Percentiles rank a stretch among this genome's conserved stretches.
Conservation (phyloP, 108 stramenopile genomes). For the Cyclotella cryptica region DNA sequence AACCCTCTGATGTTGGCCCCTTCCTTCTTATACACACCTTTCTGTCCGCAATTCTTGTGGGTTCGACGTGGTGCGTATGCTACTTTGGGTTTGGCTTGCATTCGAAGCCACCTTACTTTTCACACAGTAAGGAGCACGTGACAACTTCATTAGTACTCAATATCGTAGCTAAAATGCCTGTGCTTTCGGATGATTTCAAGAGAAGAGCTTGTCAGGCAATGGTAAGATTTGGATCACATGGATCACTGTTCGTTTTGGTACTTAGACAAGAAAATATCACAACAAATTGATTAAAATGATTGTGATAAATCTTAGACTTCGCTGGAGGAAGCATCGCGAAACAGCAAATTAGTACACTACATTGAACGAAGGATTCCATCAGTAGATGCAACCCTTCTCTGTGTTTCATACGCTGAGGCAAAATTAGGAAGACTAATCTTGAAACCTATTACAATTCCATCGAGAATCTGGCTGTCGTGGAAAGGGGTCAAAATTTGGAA, state of each 20-base stretch:
- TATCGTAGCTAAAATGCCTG: conserved; percentile 18
- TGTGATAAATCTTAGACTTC: conserved; percentile 2
- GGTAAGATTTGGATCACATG: no score
- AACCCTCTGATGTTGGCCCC: conserved; percentile 32
- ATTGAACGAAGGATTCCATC: conserved; percentile 43
- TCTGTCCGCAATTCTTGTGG: conserved; percentile 38
- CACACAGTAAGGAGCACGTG: conserved; percentile 21
- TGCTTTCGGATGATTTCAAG: conserved; percentile 39
- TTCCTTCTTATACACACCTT: conserved; percentile 18
- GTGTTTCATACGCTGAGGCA: conserved; percentile 52
- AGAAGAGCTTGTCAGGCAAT: conserved; percentile 16
- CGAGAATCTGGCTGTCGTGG: conserved; percentile 54
- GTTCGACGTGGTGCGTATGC: conserved; percentile 45
- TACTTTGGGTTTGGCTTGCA: conserved; percentile 19
- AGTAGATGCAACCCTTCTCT: conserved; percentile 43
- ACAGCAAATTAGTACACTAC: conserved; percentile 40
- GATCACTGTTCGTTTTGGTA: no score
- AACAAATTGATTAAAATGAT: background rate
- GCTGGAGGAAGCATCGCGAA: conserved; percentile 35
- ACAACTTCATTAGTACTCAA: conserved; percentile 28
- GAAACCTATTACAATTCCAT: conserved; percentile 53
- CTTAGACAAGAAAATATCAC: background rate
- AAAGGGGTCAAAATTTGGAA: conserved; percentile 42
- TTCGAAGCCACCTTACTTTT: background rate
- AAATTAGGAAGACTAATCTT: conserved; percentile 51